phyloP scores from a whole-genome alignment of 306 rosid species.

The Quercus variabilis region DNA sequence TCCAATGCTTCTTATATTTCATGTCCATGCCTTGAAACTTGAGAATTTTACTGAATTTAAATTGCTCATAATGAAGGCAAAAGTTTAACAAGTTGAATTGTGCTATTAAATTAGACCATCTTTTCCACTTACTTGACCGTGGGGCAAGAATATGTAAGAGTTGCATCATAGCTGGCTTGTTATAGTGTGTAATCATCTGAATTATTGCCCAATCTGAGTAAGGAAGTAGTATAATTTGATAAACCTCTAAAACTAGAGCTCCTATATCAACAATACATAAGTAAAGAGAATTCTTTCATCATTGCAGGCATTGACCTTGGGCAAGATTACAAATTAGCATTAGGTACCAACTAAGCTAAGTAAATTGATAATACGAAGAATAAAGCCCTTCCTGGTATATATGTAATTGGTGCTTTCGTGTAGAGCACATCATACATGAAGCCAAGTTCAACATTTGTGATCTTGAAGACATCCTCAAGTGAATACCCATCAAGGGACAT shows the following conservation, averaged over 20 bases:
- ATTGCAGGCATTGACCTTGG: conserved; percentile 3
- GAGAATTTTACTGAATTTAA: conserved; percentile 31
- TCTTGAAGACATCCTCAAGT: conserved; percentile 37
- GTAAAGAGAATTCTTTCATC: conserved; percentile 11
- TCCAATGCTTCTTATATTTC: conserved; percentile 26
- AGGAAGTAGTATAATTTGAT: conserved; percentile 46
- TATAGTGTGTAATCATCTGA: conserved; percentile 40
- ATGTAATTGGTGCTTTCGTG: conserved; percentile 49
- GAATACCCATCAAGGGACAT: conserved; percentile 32
- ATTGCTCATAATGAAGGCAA: conserved; percentile 40
- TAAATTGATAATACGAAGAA: conserved; percentile 44
- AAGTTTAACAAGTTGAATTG: conserved; percentile 54
- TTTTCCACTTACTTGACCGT: conserved; percentile 33
- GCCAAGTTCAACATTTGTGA: conserved; percentile 54
- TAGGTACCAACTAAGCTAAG: conserved; percentile 28
- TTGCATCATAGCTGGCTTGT: conserved; percentile 26
- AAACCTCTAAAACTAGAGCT: conserved; percentile 47
- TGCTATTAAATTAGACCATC: neutral
- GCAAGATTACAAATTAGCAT: conserved; percentile 27
- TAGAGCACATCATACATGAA: conserved; percentile 71
- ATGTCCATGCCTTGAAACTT: conserved; percentile 23
- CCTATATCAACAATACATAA: conserved; percentile 33
- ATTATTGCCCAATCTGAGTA: conserved; percentile 63
- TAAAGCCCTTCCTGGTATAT: conserved; percentile 45
- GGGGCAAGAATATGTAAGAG: conserved; percentile 38